Evolutionary conservation across 352 stramenopile genomes (phyloP).

Genomic region (Saprolegnia diclina): DNA sequence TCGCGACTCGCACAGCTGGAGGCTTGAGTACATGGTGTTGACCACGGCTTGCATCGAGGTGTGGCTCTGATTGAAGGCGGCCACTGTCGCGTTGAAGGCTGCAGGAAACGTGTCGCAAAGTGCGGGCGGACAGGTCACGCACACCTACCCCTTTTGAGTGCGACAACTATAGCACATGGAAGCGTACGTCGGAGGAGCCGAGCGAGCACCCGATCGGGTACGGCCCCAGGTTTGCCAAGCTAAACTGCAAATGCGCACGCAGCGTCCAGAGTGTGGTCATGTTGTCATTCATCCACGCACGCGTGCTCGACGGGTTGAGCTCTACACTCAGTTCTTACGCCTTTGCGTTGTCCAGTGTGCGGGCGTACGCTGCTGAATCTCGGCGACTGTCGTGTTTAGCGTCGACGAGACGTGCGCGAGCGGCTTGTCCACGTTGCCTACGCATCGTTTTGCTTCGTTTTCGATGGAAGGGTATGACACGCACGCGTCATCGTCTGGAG

Average conservation of each 20-base stretch:
- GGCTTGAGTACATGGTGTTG: background rate
- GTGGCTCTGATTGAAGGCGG: background rate
- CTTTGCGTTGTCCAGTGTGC: background rate
- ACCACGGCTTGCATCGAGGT: background rate
- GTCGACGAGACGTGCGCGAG: constrained; percentile 27
- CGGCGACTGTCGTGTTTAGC: constrained; percentile 8
- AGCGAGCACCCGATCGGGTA: constrained; percentile 10
- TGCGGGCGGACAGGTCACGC: background rate
- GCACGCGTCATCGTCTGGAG: constrained; percentile 42
- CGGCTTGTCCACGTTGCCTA: constrained; percentile 49
- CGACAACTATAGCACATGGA: background rate
- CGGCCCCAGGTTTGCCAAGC: background rate
- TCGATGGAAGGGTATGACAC: no score
- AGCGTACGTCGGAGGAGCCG: background rate
- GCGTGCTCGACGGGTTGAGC: background rate
- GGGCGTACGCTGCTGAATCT: background rate
- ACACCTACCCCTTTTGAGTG: background rate
- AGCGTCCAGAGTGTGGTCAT: background rate
- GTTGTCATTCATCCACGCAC: background rate
- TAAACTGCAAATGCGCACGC: background rate
- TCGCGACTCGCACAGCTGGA: background rate
- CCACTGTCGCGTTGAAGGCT: background rate
- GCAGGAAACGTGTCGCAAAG: background rate
- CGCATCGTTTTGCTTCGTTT: constrained; percentile 30
- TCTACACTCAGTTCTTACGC: background rate